phyloP scores from a whole-genome alignment of 2,329 filamentous ascomycete genomes.

The Aureobasidium sp. region DNA sequence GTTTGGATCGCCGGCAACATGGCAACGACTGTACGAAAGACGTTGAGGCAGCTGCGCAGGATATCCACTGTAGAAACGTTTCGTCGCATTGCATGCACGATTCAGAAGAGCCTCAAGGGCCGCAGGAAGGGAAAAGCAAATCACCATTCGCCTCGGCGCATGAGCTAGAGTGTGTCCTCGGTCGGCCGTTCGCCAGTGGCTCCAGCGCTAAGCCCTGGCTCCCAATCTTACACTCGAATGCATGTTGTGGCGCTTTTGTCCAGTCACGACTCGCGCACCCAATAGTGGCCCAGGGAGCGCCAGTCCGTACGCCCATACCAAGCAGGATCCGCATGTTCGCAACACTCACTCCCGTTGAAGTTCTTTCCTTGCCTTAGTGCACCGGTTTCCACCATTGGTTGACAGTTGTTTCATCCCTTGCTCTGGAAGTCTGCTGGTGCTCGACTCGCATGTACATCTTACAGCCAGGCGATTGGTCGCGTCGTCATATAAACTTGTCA shows the following conservation, averaged over 20 bases:
- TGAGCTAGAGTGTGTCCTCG: constrained; percentile 20
- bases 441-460: constrained; percentile 6
- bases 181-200: constrained; percentile 14
- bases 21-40: too few species aligned
- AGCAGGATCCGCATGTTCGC: constrained; percentile 8
- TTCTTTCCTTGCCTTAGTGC: constrained; percentile 15
- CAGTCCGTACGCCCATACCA: constrained; percentile 1
- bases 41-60: not conserved
- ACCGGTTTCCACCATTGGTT: constrained; percentile 8
- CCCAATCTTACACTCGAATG: constrained; percentile 6
- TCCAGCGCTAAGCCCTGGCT: constrained; percentile 15
- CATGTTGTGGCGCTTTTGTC: constrained; percentile 14
- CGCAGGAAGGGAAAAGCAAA: constrained; percentile 13
- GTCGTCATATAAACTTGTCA: constrained; percentile 2
- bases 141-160: constrained; percentile 16
- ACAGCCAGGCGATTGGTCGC: not conserved
- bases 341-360: not conserved
- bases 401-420: constrained; percentile 30
- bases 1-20: not conserved
- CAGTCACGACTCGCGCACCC: constrained; percentile 15
- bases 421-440: constrained; percentile 17
- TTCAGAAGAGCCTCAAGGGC: constrained; percentile 9
- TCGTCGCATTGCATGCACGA: constrained; percentile 2
- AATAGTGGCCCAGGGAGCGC: not conserved
- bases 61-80: not conserved